Evolutionary conservation across 2,329 filamentous ascomycete genomes (phyloP).

Genomic region (Calonectria pseudoreteaudii): DNA sequence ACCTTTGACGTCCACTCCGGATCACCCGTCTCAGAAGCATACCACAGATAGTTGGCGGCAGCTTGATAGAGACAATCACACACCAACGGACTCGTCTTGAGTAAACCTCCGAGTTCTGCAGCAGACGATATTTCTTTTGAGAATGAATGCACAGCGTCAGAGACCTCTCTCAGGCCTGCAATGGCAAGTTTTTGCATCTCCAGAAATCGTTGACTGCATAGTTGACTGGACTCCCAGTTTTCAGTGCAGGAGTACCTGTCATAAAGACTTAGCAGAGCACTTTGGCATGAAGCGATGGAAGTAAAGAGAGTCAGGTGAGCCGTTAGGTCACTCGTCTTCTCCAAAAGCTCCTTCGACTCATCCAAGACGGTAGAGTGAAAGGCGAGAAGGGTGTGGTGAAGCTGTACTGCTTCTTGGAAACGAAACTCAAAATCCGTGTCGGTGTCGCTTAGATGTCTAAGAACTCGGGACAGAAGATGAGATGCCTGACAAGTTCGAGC

Average conservation of each 20-base stretch:
- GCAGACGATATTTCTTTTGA: background rate
- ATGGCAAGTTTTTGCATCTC: slow-evolving; percentile 3
- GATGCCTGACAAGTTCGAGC: slow-evolving; percentile 6
- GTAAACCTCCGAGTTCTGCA: background rate
- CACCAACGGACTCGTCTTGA: background rate
- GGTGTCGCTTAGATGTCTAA: slow-evolving; percentile 1
- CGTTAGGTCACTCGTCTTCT: background rate
- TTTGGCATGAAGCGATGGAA: background rate
- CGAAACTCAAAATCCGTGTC: slow-evolving; percentile 5
- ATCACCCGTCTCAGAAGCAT: background rate
- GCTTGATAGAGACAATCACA: slow-evolving; percentile 16
- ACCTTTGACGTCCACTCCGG: background rate
- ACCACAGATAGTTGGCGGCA: slow-evolving; percentile 5
- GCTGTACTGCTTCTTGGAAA: slow-evolving; percentile 7
- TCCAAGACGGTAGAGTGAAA: background rate
- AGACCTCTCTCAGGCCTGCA: background rate
- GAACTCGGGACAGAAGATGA: background rate
- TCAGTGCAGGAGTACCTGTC: slow-evolving; percentile 9
- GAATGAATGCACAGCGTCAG: background rate
- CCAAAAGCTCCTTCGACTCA: background rate
- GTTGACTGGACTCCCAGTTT: background rate
- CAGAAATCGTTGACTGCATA: background rate
- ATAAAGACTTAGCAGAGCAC: slow-evolving; percentile 1
- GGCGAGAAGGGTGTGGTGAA: background rate
- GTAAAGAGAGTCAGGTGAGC: background rate